These are phyloP conservation scores for Dipodascopsis tothii DNA, from an alignment of 805 yeast species.

Conservation along the genomic window DNA sequence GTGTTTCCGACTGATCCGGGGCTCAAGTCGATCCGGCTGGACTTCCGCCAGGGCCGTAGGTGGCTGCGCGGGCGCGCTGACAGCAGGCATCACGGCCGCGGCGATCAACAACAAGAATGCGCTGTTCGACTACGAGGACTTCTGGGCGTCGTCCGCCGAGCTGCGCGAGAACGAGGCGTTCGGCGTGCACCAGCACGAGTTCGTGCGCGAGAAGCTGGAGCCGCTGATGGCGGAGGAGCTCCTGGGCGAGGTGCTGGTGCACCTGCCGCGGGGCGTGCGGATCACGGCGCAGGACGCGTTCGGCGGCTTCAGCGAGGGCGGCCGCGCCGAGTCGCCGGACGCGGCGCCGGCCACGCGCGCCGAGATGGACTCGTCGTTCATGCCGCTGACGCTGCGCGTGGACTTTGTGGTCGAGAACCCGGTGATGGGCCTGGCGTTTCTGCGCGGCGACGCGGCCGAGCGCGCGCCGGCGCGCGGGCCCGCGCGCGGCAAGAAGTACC, in stretches of 20 bases:
- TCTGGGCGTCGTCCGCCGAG: constrained; percentile 31
- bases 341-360: constrained; percentile 27
- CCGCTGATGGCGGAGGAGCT: constrained; percentile 46
- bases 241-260: constrained; percentile 55
- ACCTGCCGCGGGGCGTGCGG: constrained; percentile 59
- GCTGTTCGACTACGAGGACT: constrained; percentile 50
- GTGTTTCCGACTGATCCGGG: constrained; percentile 60
- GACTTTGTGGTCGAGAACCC: constrained; percentile 61
- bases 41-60: constrained; percentile 60
- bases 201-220: constrained; percentile 21
- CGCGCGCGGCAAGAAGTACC: constrained; percentile 32
- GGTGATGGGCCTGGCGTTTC: constrained; percentile 66
- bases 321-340: constrained; percentile 9
- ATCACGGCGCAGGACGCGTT: constrained; percentile 47
- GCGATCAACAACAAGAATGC: constrained; percentile 56
- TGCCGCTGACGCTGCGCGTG: constrained; percentile 66
- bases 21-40: constrained; percentile 57
- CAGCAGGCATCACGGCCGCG: constrained; percentile 47
- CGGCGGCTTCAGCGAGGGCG: neutral
- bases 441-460: constrained; percentile 42
- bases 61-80: neutral
- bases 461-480: too few species aligned
- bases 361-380: constrained; percentile 41
- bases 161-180: constrained; percentile 14
- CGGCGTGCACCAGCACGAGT: constrained; percentile 25